A percentile compares a stretch with the other conserved stretches of the same genome.
phyloP scores from a whole-genome alignment of 2,329 filamentous ascomycete species.

The Colletotrichum orchidophilum region DNA sequence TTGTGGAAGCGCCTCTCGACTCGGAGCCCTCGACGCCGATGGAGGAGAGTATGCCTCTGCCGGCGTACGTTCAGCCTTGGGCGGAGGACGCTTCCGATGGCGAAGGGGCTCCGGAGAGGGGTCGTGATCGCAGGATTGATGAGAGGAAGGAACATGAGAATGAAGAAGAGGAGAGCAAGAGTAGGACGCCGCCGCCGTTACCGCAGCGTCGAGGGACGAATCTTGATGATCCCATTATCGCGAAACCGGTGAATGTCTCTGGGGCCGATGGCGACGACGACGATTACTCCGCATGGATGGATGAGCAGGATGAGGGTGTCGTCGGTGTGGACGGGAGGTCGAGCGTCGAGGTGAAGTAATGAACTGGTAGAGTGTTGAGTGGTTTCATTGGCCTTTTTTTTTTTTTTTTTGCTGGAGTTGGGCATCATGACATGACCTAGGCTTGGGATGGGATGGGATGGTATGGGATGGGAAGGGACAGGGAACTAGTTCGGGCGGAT shows the following conservation, averaged over 20 bases:
- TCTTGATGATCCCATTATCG: slow-evolving; percentile 29
- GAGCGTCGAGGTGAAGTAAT: slow-evolving; percentile 3
- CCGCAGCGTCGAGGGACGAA: slow-evolving; percentile 15
- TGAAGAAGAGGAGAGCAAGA: slow-evolving; percentile 15
- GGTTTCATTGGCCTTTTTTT: background rate
- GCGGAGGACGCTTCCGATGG: slow-evolving; percentile 14
- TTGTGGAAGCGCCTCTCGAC: slow-evolving; percentile 72
- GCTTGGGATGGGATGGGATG: background rate
- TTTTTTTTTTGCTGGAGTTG: background rate
- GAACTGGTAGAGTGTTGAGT: background rate
- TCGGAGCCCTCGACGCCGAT: slow-evolving; percentile 66
- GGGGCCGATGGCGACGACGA: slow-evolving; percentile 42
- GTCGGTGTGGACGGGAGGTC: background rate
- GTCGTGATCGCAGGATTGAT: background rate
- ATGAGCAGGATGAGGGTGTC: slow-evolving; percentile 36
- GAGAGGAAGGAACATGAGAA: background rate
- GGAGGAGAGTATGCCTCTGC: slow-evolving; percentile 40
- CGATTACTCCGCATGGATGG: slow-evolving; percentile 49
- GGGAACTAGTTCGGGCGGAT: background rate
- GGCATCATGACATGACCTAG: background rate
- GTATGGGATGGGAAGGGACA: background rate
- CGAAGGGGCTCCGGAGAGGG: background rate
- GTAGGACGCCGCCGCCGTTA: slow-evolving; percentile 16
- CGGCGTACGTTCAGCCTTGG: slow-evolving; percentile 27
- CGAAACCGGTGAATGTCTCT: slow-evolving; percentile 30